Evolutionary conservation across 305 asterid species (phyloP), one percentile per base, ranked within the genome.

Genomic region (Caryopteris hybrid): DNA sequence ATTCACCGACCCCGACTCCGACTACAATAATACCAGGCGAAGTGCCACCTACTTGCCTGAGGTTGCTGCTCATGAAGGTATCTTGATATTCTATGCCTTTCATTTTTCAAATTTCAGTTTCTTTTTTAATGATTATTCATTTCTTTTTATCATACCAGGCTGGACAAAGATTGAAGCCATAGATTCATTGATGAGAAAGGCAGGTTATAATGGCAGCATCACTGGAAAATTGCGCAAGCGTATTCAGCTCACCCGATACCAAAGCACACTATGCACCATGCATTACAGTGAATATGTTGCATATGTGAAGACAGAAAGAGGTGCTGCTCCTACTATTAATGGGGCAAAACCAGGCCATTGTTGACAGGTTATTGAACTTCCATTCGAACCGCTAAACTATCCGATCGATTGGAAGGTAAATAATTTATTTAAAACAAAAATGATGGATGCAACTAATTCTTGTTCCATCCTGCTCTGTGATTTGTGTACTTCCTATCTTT

Each of bases 31-130:
- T 63, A 76, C 80, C n/a, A 68, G 78, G 83, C 88, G 95, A 74
- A 91, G 87, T 54, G 99, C 96, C 69, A 94, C 99, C 33, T 94
- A 94, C 85, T 88, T 94, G 79, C 98, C 99, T 42, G 99, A 94
- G 82, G 88, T 94, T 62, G 96, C 98, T 61, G 91, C 96, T 70
- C 96, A 94, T 70, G 99, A 91, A 91, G 98, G 99, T 91, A 72
- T 70, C 56, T 50, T 62, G 29, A 0, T 38, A n/a, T 4, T n/a
- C n/a, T n/a, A n/a, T n/a, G n/a, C n/a, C n/a, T n/a, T n/a, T n/a
- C n/a, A n/a, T n/a, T n/a, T 36, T 9, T 36, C 11, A 36, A 1
- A 36, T 6, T 36, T 36, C 8, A 36, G 1, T 4, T 36, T 36
- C 6, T 31, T 0, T 0, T 31, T 6, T 36, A 6, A 36, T 9